A percentile compares a stretch with the other conserved stretches of the same genome.
Conservation (phyloP, 345 rosid species). For the Lumnitzera littorea region DNA sequence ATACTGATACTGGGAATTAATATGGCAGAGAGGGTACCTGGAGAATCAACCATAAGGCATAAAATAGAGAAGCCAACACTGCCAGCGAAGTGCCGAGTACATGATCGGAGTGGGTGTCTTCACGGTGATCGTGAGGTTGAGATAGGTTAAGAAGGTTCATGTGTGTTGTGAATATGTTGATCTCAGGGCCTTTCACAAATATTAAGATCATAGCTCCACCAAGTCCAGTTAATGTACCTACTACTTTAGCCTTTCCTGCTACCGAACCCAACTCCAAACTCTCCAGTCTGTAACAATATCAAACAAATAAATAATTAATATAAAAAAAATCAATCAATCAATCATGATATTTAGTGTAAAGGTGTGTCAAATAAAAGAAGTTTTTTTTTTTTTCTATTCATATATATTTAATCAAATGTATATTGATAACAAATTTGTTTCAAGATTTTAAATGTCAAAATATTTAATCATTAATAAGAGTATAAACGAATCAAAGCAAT, state of each 20-base stretch:
- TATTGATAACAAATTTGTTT: too few species aligned
- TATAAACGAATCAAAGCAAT: too few species aligned
- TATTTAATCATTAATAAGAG: too few species aligned
- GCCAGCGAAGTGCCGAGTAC: conserved; percentile 16
- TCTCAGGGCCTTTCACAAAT: conserved; percentile 30
- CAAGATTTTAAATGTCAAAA: too few species aligned
- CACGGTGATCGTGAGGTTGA: conserved; percentile 2
- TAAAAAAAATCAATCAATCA: background rate
- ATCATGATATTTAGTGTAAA: too few species aligned
- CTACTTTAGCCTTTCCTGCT: background rate
- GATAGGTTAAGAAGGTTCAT: conserved; percentile 19
- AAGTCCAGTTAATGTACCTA: conserved; percentile 34
- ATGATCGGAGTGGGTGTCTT: background rate
- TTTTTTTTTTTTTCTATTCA: too few species aligned
- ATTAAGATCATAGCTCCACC: conserved; percentile 41
- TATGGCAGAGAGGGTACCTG: conserved; percentile 16
- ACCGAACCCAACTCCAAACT: too few species aligned
- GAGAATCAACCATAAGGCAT: conserved; percentile 25
- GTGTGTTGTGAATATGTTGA: conserved; percentile 20
- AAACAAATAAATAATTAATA: too few species aligned
- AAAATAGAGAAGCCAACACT: conserved; percentile 12
- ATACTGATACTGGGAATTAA: background rate
- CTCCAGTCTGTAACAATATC: too few species aligned
- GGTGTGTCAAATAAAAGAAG: too few species aligned
- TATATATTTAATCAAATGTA: too few species aligned